These are phyloP conservation scores for Aureobasidium sp. DNA, from an alignment of 2,329 filamentous ascomycete genomes.

Conservation along the genomic window DNA sequence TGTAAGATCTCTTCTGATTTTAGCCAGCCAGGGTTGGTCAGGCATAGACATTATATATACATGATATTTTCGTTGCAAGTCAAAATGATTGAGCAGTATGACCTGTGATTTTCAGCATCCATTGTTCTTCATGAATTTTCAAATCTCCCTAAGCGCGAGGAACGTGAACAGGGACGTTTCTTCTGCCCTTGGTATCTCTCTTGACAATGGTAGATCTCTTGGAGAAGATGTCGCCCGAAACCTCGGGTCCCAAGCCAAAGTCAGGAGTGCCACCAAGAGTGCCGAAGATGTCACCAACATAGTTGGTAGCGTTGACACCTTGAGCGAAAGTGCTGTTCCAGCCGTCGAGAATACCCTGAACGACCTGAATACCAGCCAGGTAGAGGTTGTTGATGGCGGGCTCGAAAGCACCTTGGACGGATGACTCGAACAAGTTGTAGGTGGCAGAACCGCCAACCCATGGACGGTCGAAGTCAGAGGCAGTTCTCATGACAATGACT, in stretches of 20 bases:
- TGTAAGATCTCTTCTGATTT: too few species aligned
- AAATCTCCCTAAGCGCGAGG: background rate
- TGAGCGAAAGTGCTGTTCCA: conserved; percentile 55
- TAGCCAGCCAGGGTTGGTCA: background rate
- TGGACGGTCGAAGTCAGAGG: conserved; percentile 65
- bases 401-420: conserved; percentile 55
- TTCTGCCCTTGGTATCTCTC: conserved; percentile 12
- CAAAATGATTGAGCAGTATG: background rate
- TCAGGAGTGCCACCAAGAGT: conserved; percentile 59
- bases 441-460: conserved; percentile 50
- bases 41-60: background rate
- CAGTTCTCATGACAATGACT: conserved; percentile 62
- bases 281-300: conserved; percentile 62
- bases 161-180: background rate
- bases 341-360: conserved; percentile 53
- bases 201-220: conserved; percentile 14
- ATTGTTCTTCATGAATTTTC: background rate
- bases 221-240: conserved; percentile 19
- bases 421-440: conserved; percentile 52
- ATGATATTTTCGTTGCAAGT: background rate
- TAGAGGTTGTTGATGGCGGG: conserved; percentile 62
- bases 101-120: too few species aligned
- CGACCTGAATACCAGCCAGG: conserved; percentile 57
- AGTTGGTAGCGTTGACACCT: conserved; percentile 56
- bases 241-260: conserved; percentile 51